Evolutionary conservation across 768 basidiomycete genomes (phyloP), one percentile per base, ranked within the genome.

Genomic region (Pleurotus tuoliensis): DNA sequence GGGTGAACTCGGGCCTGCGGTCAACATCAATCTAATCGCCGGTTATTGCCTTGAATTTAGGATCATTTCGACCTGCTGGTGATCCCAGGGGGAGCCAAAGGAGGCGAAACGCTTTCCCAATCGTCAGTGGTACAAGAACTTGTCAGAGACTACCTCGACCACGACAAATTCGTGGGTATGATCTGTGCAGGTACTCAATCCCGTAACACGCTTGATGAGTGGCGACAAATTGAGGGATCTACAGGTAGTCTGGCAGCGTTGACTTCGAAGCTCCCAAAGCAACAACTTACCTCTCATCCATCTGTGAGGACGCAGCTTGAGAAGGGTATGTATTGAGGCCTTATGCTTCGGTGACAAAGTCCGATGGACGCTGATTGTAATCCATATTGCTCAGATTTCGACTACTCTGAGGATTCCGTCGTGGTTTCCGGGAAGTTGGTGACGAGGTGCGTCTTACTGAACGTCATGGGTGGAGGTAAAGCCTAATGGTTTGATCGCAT

Each of bases 251-350:
- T 91, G 37, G 80, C 82, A 24, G 91, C 91, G 0, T 73, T 83
- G 56, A 80, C 81, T 0, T 76, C 89, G 0, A 74, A 74, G 8
- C 76, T 92, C 4, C 78, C 82, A 0, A 76, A 64, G 52, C 88
- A 90, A 60, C 79, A 81, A 3, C 58, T 93, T 45, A 93, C 91
- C 27, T 93, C 91, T 13, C 90, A 93, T 63, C 90, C 91, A 0
- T 82, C 82, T 51, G 82, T 93, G 50, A 83, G 82, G 62, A 63
- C 70, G 3, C 68, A 82, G 8, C 75, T 93, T n/a, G 80, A 81
- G 52, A 67, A 75, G 12, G 71, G 89, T 85, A 52, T 30, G 73
- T 64, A 47, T 12, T 40, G 11, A 16, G 6, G 38, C 30, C 16
- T n/a, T 7, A 20, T 4, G 16, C 22, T 40, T 16, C 45, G 11